phyloP scores from a whole-genome alignment of 2,329 filamentous ascomycete species.

The Acrocalymma vagum region DNA sequence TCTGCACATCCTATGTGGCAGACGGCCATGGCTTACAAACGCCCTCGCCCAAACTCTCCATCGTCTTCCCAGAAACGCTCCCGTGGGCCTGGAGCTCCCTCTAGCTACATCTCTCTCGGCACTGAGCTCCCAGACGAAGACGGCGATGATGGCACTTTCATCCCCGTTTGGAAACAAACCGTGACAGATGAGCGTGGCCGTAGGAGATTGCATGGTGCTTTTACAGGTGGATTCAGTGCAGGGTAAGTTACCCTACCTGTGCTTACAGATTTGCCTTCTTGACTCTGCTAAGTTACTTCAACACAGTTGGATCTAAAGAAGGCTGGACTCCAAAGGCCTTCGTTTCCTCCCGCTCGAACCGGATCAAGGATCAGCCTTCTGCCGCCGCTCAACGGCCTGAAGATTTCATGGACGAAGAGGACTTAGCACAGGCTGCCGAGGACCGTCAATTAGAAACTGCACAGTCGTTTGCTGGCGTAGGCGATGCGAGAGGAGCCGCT shows the following conservation, averaged over 20 bases:
- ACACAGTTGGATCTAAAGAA: constrained; percentile 97
- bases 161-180: constrained; percentile 98
- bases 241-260: constrained; percentile 72
- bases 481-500: constrained; percentile 65
- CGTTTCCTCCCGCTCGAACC: constrained; percentile 84
- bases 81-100: constrained; percentile 62
- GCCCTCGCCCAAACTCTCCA: constrained; percentile 38
- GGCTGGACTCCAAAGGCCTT: constrained; percentile 95
- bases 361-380: constrained; percentile 72
- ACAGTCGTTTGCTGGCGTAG: constrained; percentile 78
- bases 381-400: constrained; percentile 71
- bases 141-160: constrained; percentile 89
- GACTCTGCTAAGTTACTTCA: constrained; percentile 79
- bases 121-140: constrained; percentile 81
- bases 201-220: constrained; percentile 92
- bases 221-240: constrained; percentile 95
- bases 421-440: constrained; percentile 86
- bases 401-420: constrained; percentile 98
- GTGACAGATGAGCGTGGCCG: constrained; percentile 91
- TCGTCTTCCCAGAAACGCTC: constrained; percentile 73
- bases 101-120: constrained; percentile 62
- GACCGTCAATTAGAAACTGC: constrained; percentile 76
- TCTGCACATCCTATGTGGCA: too few relatives aligned
- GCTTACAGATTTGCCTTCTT: too few relatives aligned
- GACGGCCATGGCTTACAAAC: constrained; percentile 46